Conservation (phyloP, 2,329 filamentous ascomycete species). For the Shiraia bambusicola region DNA sequence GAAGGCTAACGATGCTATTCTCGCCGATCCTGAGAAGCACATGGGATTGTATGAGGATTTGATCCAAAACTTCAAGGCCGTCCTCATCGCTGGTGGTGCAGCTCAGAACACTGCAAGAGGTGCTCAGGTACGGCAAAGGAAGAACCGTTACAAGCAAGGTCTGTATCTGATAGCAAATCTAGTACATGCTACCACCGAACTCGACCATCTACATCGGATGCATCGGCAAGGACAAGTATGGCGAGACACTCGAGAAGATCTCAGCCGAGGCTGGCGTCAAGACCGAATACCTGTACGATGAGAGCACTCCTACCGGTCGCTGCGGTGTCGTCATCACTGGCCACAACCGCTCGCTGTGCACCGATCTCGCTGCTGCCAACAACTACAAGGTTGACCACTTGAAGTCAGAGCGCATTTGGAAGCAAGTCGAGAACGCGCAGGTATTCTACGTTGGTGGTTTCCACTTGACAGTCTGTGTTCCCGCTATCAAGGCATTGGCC, state of each 20-base stretch:
- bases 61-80: constrained; percentile 86
- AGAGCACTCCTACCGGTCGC: constrained; percentile 80
- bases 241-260: constrained; percentile 81
- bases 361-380: constrained; percentile 93
- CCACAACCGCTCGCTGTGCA: constrained; percentile 92
- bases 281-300: constrained; percentile 92
- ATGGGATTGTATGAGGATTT: constrained; percentile 89
- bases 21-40: constrained; percentile 84
- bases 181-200: constrained; percentile 88
- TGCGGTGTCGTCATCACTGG: constrained; percentile 97
- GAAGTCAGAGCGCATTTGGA: constrained; percentile 89
- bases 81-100: constrained; percentile 92
- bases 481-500: constrained; percentile 84
- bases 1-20: constrained; percentile 96
- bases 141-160: not conserved
- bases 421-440: constrained; percentile 82
- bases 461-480: constrained; percentile 94
- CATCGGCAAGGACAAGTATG: constrained; percentile 94
- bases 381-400: constrained; percentile 94
- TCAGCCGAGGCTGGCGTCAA: constrained; percentile 85
- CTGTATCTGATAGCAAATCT: constrained; percentile 2
- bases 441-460: constrained; percentile 94
- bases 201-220: constrained; percentile 92
- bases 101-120: constrained; percentile 97
- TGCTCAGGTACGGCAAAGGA: constrained; percentile 61